A percentile compares a stretch with the other conserved stretches of the same genome.
Evolutionary conservation across 2,329 filamentous ascomycete species (phyloP).

Genomic region (Torrubiellomyces zombiae): DNA sequence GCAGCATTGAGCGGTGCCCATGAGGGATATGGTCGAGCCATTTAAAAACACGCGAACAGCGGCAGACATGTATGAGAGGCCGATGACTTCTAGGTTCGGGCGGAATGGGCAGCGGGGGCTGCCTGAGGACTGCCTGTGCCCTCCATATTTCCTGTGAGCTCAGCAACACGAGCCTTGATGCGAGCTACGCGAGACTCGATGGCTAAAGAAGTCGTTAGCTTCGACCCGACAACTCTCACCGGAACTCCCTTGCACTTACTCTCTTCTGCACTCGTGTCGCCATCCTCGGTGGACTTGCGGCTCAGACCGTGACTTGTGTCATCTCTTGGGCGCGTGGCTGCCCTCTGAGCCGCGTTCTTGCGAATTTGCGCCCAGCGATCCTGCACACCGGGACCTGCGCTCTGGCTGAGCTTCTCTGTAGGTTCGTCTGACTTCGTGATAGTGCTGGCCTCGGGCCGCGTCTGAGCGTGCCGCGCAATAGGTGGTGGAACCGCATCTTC

Average conservation of each 20-base stretch:
- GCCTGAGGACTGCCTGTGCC: conserved; percentile 22
- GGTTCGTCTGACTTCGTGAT: conserved; percentile 10
- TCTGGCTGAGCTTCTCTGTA: conserved; percentile 18
- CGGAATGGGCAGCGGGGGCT: too few species aligned
- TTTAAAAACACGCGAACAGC: too few species aligned
- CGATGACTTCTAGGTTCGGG: too few species aligned
- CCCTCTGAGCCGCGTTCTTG: conserved; percentile 80
- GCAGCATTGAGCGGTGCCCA: too few species aligned
- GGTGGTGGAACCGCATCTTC: conserved; percentile 34
- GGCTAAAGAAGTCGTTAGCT: conserved; percentile 33
- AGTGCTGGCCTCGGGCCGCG: conserved; percentile 8
- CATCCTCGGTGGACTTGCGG: conserved; percentile 48
- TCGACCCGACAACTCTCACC: not conserved
- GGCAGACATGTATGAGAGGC: too few species aligned
- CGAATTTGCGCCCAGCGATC: conserved; percentile 94
- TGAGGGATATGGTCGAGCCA: too few species aligned
- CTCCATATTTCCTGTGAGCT: conserved; percentile 78
- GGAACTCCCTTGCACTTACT: conserved; percentile 41
- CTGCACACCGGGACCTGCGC: conserved; percentile 22
- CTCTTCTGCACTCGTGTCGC: conserved; percentile 90
- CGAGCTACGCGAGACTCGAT: conserved; percentile 93
- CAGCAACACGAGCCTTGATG: conserved; percentile 93
- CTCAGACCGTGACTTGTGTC: conserved; percentile 43
- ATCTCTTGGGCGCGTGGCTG: conserved; percentile 47
- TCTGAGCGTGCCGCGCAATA: conserved; percentile 28